Evolutionary conservation across 768 basidiomycete species (phyloP).

Genomic region (Tephrocybe rancida): DNA sequence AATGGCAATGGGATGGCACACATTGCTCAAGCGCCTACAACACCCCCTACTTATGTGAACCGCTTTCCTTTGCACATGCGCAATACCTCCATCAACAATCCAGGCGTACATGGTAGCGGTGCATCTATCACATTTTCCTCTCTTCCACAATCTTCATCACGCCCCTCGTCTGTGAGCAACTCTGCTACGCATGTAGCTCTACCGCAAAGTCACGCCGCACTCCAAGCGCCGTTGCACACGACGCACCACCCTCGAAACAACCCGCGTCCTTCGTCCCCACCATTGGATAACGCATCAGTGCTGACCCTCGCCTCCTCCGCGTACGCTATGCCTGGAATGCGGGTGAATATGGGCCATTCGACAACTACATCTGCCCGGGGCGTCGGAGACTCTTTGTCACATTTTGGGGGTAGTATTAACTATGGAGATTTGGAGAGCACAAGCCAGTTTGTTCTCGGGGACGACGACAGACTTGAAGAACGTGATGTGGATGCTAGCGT

Average conservation of each 20-base stretch:
- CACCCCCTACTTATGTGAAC: conserved; percentile 53
- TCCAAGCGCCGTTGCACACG: conserved; percentile 87
- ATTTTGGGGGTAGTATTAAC: conserved; percentile 63
- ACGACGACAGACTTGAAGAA: conserved; percentile 65
- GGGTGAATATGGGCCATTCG: conserved; percentile 47
- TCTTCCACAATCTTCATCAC: conserved; percentile 54
- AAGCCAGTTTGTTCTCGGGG: conserved; percentile 67
- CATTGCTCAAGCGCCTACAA: conserved; percentile 82
- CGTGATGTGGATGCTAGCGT: conserved; percentile 87
- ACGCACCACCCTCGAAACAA: conserved; percentile 95
- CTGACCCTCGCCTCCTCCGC: conserved; percentile 94
- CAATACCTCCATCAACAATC: conserved; percentile 54
- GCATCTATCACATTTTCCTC: conserved; percentile 77
- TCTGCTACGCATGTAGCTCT: conserved; percentile 24
- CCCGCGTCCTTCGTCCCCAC: conserved; percentile 89
- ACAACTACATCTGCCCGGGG: conserved; percentile 54
- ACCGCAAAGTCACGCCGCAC: conserved; percentile 22
- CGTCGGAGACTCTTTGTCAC: conserved; percentile 66
- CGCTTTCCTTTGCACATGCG: conserved; percentile 66
- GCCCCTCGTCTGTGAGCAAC: conserved; percentile 42
- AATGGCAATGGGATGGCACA: conserved; percentile 83
- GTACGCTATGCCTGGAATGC: conserved; percentile 70
- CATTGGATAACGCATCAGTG: conserved; percentile 89
- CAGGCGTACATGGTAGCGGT: conserved; percentile 46
- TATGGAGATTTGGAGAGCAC: conserved; percentile 67